Evolutionary conservation across 2,329 filamentous ascomycete genomes (phyloP), one percentile per base, ranked within the genome.

Genomic region (Scedosporium dehoogii): DNA sequence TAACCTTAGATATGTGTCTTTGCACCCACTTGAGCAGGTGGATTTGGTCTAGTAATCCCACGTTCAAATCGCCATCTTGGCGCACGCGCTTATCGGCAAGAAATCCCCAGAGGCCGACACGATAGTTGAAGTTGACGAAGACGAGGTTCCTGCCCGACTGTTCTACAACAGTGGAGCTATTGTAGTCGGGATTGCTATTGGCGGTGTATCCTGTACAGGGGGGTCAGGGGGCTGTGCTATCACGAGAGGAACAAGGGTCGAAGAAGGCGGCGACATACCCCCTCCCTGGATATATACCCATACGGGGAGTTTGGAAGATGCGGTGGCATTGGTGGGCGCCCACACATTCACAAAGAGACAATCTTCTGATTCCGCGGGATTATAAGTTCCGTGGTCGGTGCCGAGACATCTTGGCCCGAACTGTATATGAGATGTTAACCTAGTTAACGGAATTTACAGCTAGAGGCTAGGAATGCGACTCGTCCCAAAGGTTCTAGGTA

Each of bases 51-150:
- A 87, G 74, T 6, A 89, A 70, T 0, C 87, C 87, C 2, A 75
- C 83, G 68, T 90, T 89, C 7, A 88, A 75, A 58, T 80, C 77
- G 0, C 85, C 85, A 65, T 84, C 73, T 4, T 73, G 69, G 44
- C 78, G 77, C 9, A 88, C 76, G 33, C 79, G 74, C 46, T 84
- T 78, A 57, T 84, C 80, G 0, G 84, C 80, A 1, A 89, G 75
- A 66, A 88, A 89, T 0, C 86, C 86, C 67, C 82, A 82, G 0
- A 83, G 73, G 0, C 84, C 85, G 6, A 89, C 81, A 6, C 86
- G 79, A 68, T 87, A 87, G 71, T 85, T 85, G 70, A 86, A 85
- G 67, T 81, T 82, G 58, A 86, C 82, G 61, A 83, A 77, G 14
- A 87, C 73, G 58, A 86, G 73, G 64, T 74, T 76, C 27, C 73